Percentiles rank a stretch among this genome's conserved stretches.
These are phyloP conservation scores for Rosa rugosa DNA, from an alignment of 306 rosid genomes.

Conservation along the genomic window DNA sequence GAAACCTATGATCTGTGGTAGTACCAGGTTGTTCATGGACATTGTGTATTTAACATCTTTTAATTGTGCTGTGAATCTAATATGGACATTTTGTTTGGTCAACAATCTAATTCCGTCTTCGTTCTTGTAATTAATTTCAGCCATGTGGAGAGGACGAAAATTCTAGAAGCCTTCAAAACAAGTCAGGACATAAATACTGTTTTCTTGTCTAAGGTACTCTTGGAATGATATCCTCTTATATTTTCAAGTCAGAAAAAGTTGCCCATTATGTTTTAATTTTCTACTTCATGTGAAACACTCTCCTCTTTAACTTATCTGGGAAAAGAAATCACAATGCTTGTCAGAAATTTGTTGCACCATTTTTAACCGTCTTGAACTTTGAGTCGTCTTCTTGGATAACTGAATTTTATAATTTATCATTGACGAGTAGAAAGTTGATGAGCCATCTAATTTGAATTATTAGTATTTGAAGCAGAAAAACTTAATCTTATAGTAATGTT, in stretches of 20 bases:
- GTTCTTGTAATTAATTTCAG: slow-evolving; percentile 36
- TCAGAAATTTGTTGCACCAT: too few species aligned
- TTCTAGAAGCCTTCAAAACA: slow-evolving; percentile 89
- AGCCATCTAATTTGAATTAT: neutral
- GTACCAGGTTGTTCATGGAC: slow-evolving; percentile 64
- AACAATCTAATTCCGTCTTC: neutral
- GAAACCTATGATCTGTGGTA: slow-evolving; percentile 96
- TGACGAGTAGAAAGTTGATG: neutral
- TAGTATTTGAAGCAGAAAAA: neutral
- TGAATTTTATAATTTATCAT: neutral
- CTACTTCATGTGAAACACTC: slow-evolving; percentile 10
- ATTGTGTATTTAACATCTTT: slow-evolving; percentile 23
- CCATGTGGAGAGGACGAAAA: slow-evolving; percentile 94
- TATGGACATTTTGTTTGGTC: neutral
- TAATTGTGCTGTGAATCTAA: slow-evolving; percentile 21
- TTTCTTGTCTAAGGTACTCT: slow-evolving; percentile 85
- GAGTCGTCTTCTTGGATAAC: too few species aligned
- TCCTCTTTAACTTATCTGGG: neutral
- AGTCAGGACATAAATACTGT: slow-evolving; percentile 85
- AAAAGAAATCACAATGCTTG: neutral
- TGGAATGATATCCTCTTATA: neutral
- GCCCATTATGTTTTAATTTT: neutral
- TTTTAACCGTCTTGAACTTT: too few species aligned
- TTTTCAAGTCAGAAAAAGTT: neutral
- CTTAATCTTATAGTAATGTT: neutral